Percentiles rank a stretch among this genome's conserved stretches.
These are phyloP conservation scores for Xanthoparmelia taractica DNA, from an alignment of 495 filamentous ascomycete species.

Conservation along the genomic window DNA sequence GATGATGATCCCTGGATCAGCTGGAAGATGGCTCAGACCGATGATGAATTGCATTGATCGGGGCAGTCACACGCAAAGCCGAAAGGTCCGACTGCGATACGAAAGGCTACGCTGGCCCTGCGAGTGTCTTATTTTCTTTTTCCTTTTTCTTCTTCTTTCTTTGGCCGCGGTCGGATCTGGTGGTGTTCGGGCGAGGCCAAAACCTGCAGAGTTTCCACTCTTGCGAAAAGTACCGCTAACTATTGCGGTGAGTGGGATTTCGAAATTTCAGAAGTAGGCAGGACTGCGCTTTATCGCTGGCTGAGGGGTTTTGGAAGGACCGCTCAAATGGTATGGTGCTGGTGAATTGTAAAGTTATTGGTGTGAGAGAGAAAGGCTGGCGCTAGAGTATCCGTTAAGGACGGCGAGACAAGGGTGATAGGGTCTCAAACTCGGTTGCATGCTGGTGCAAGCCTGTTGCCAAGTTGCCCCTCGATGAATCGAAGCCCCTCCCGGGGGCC, in stretches of 20 bases:
- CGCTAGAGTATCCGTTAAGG: background rate
- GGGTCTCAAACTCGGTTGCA: conserved; percentile 3
- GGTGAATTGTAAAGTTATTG: background rate
- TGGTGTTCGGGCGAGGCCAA: conserved; percentile 19
- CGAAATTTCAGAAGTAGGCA: background rate
- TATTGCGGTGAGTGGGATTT: conserved; percentile 8
- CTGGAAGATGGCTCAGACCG: conserved; percentile 3
- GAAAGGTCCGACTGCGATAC: conserved; percentile 16
- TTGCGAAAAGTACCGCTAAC: conserved; percentile 11
- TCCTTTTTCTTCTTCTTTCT: background rate
- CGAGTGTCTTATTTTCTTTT: background rate
- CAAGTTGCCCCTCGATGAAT: conserved; percentile 3
- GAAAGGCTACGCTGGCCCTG: background rate
- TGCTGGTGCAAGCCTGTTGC: conserved; percentile 9
- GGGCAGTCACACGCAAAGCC: conserved; percentile 12
- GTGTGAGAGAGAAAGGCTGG: background rate
- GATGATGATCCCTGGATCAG: conserved; percentile 18
- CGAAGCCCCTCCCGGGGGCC: background rate
- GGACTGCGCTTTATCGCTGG: conserved; percentile 11
- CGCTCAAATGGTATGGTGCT: background rate
- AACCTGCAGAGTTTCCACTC: conserved; percentile 11
- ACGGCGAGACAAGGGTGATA: background rate
- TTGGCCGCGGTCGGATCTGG: conserved; percentile 16
- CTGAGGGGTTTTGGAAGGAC: background rate
- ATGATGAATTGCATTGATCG: conserved; percentile 9